These are phyloP conservation scores for Phytopythium oedochilum DNA, from an alignment of 352 stramenopile species.

Conservation along the genomic window DNA sequence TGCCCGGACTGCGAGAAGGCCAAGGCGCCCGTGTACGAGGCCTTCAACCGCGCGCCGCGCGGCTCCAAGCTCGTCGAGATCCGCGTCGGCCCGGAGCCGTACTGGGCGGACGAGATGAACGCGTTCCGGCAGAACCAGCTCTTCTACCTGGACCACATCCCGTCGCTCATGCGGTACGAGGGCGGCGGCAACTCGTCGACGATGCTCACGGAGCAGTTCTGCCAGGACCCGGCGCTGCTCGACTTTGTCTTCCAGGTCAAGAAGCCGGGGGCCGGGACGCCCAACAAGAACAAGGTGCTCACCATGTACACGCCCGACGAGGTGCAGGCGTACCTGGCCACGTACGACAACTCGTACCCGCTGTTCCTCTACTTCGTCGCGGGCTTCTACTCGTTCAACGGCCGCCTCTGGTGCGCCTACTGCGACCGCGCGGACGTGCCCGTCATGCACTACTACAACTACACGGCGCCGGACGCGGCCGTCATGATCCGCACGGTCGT, in stretches of 20 bases:
- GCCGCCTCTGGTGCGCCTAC: constrained; percentile 74
- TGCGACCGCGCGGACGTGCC: constrained; percentile 67
- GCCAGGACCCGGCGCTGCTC: constrained; percentile 50
- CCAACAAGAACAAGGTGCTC: constrained; percentile 59
- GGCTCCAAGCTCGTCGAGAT: constrained; percentile 72
- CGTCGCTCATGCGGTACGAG: constrained; percentile 71
- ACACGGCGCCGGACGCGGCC: constrained; percentile 50
- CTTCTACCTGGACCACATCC: constrained; percentile 81
- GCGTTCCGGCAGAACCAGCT: constrained; percentile 77
- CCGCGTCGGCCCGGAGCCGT: constrained; percentile 38
- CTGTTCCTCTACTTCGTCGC: constrained; percentile 80
- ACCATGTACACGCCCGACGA: constrained; percentile 38
- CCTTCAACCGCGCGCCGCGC: constrained; percentile 56
- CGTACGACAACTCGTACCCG: constrained; percentile 68
- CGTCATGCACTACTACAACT: constrained; percentile 80
- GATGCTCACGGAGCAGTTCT: constrained; percentile 72
- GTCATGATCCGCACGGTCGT: constrained; percentile 57
- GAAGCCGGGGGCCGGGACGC: constrained; percentile 31
- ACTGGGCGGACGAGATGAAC: constrained; percentile 78
- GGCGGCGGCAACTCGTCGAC: constrained; percentile 64
- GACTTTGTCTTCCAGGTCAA: constrained; percentile 66
- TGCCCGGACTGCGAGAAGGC: constrained; percentile 70
- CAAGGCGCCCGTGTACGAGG: constrained; percentile 68
- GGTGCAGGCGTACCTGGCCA: constrained; percentile 46
- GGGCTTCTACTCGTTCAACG: constrained; percentile 67